Conservation (phyloP, 2,329 filamentous ascomycete genomes). For the Cryphonectria parasitica region DNA sequence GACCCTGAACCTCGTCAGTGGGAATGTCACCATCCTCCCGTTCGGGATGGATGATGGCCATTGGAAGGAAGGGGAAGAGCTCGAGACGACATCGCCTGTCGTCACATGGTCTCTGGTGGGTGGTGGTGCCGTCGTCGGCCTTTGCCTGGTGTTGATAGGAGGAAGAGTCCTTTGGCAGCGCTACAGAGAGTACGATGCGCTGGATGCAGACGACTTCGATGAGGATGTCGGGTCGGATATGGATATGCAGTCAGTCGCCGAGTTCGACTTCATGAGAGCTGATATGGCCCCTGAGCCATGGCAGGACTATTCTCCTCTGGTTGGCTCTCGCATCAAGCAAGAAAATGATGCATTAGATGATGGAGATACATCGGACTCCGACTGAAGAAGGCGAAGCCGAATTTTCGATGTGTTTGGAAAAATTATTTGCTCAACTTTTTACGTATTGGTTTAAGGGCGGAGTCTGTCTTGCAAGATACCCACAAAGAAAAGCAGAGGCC, state of each 20-base stretch:
- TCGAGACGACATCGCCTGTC: not conserved
- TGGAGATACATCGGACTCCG: not conserved
- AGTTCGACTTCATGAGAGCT: conserved; percentile 12
- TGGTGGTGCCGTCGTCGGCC: conserved; percentile 8
- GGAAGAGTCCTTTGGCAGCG: conserved; percentile 10
- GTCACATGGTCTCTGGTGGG: not conserved
- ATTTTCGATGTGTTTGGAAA: not conserved
- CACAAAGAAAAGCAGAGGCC: not conserved
- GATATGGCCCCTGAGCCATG: conserved; percentile 18
- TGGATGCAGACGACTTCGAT: conserved; percentile 23
- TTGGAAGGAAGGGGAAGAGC: not conserved
- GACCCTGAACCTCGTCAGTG: conserved; percentile 31
- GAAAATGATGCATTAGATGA: not conserved
- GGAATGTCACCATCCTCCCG: conserved; percentile 12
- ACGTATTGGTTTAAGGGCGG: not conserved
- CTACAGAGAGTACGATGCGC: conserved; percentile 11
- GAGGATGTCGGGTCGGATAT: conserved; percentile 21
- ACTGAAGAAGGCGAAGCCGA: not conserved
- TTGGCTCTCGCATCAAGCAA: not conserved
- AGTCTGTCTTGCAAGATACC: not conserved
- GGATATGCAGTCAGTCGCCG: conserved; percentile 18
- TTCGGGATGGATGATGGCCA: conserved; percentile 16
- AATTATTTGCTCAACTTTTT: not conserved
- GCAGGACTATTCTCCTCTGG: conserved; percentile 18
- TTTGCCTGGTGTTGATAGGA: conserved; percentile 5